Conservation (phyloP, 1,139 yeast genomes). For the Geotrichum bryndzae region DNA sequence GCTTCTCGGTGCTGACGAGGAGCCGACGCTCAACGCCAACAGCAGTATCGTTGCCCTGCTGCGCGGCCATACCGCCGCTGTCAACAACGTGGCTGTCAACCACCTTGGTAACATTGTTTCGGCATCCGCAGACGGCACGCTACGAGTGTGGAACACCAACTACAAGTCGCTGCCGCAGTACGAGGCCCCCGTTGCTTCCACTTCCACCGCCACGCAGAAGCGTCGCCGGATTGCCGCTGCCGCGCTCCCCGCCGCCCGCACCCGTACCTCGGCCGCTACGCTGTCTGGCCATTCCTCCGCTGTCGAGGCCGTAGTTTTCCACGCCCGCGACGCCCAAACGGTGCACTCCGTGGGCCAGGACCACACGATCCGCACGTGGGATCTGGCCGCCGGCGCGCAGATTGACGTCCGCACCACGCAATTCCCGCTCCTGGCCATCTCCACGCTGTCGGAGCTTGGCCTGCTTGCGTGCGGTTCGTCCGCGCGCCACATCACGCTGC, state of each 20-base stretch:
- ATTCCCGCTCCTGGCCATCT: slow-evolving; percentile 73
- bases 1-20: slow-evolving; percentile 39
- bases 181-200: slow-evolving; percentile 44
- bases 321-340: slow-evolving; percentile 61
- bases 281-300: slow-evolving; percentile 68
- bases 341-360: slow-evolving; percentile 94
- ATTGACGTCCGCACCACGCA: slow-evolving; percentile 86
- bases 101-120: slow-evolving; percentile 59
- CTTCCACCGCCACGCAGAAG: slow-evolving; percentile 70
- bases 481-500: slow-evolving; percentile 88
- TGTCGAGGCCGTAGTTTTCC: slow-evolving; percentile 79
- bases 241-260: slow-evolving; percentile 53
- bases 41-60: slow-evolving; percentile 60
- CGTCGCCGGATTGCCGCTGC: slow-evolving; percentile 77
- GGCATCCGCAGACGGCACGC: slow-evolving; percentile 74
- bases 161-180: slow-evolving; percentile 77
- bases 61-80: slow-evolving; percentile 86
- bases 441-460: slow-evolving; percentile 52
- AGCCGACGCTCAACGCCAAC: slow-evolving; percentile 32
- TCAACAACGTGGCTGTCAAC: slow-evolving; percentile 63
- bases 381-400: slow-evolving; percentile 72
- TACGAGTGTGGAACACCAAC: slow-evolving; percentile 85
- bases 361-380: slow-evolving; percentile 95
- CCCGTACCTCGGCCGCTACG: slow-evolving; percentile 73
- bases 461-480: slow-evolving; percentile 88